Evolutionary conservation across 495 filamentous ascomycete species (phyloP).

Genomic region (Hypoxylon trugodes): DNA sequence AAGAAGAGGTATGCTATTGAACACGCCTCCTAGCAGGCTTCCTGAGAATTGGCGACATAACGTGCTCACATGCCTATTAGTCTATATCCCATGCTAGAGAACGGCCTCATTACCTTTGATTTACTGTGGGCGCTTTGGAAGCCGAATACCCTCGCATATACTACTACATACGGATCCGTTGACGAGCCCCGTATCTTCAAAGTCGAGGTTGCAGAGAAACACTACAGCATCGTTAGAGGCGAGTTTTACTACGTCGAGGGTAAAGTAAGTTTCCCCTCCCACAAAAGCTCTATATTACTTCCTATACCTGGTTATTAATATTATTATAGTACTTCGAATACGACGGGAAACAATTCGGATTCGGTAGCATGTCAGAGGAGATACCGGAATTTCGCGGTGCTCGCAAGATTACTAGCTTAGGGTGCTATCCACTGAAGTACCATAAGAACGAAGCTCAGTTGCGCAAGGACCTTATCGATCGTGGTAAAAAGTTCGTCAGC

Average conservation of each 20-base stretch:
- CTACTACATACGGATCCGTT: constrained; percentile 77
- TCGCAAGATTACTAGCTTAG: constrained; percentile 80
- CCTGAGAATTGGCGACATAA: background rate
- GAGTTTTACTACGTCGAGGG: constrained; percentile 86
- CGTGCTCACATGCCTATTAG: constrained; percentile 46
- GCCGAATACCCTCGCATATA: constrained; percentile 85
- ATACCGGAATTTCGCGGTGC: constrained; percentile 84
- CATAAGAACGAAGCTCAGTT: constrained; percentile 77
- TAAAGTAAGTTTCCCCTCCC: constrained; percentile 57
- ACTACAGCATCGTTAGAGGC: constrained; percentile 75
- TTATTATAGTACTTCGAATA: constrained; percentile 68
- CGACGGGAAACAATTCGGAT: constrained; percentile 73
- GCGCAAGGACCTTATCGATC: constrained; percentile 73
- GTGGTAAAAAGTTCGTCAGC: constrained; percentile 84
- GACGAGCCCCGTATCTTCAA: constrained; percentile 93
- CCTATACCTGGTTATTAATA: constrained; percentile 4
- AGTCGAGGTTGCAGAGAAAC: constrained; percentile 80
- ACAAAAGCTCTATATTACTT: background rate
- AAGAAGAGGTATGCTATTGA: constrained; percentile 63
- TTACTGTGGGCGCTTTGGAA: constrained; percentile 92
- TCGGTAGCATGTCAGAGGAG: constrained; percentile 69
- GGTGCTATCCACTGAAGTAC: constrained; percentile 82
- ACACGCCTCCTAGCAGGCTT: background rate
- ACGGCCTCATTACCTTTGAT: constrained; percentile 89
- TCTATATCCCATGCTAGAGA: constrained; percentile 82